Conservation (phyloP, 1,284 basidiomycete genomes). For the Pseudozyma sp. region DNA sequence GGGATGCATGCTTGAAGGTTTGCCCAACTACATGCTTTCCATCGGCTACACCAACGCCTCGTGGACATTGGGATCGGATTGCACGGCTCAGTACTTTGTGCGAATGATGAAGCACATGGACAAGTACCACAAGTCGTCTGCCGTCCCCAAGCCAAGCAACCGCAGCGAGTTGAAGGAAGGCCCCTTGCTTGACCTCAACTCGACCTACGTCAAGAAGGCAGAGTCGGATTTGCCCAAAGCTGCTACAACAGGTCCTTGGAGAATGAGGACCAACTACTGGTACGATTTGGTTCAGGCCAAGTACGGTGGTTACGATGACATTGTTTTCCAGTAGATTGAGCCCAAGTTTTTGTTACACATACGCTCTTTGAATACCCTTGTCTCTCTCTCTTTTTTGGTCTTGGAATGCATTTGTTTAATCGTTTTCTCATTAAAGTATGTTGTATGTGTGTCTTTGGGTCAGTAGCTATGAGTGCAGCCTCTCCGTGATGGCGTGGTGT, state of each 20-base stretch:
- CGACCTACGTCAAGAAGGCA: constrained; percentile 65
- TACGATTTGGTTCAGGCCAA: constrained; percentile 55
- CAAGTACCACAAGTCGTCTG: constrained; percentile 46
- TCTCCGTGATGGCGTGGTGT: no score
- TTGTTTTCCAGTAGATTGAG: constrained; percentile 35
- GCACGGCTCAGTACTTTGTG: constrained; percentile 58
- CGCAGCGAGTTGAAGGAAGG: constrained; percentile 26
- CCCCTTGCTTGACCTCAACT: constrained; percentile 62
- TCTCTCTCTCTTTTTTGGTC: not conserved
- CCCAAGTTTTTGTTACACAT: not conserved
- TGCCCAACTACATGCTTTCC: constrained; percentile 62
- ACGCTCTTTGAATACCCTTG: not conserved
- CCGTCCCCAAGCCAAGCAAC: constrained; percentile 26
- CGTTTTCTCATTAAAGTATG: not conserved
- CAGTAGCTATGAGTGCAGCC: no score
- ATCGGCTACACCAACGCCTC: constrained; percentile 68
- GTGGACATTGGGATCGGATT: constrained; percentile 67
- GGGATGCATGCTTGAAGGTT: constrained; percentile 65
- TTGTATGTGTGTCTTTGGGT: no score
- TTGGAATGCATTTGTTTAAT: not conserved
- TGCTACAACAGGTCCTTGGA: constrained; percentile 56
- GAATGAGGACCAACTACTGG: constrained; percentile 57
- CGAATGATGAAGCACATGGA: constrained; percentile 58
- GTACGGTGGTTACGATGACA: constrained; percentile 42
- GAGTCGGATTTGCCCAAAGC: constrained; percentile 58